phyloP scores from a whole-genome alignment of 2,329 filamentous ascomycete species.

The Botrytis squamosa region DNA sequence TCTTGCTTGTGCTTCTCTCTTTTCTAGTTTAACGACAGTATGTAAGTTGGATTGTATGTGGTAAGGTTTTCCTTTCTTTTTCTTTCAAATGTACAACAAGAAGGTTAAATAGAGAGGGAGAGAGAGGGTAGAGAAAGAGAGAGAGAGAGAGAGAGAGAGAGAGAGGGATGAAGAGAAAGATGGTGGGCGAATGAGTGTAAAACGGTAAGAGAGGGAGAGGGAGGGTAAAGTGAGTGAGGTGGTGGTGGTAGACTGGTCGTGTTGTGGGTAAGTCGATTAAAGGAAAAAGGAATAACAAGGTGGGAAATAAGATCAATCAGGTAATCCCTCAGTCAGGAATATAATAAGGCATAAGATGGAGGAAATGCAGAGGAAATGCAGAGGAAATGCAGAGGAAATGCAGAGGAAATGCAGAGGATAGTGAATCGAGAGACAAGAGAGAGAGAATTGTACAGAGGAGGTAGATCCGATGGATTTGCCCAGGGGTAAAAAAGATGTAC shows the following conservation, averaged over 20 bases:
- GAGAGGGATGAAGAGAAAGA: not conserved
- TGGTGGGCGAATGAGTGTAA: not conserved
- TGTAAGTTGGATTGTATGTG: conserved; percentile 20
- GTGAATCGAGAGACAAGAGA: not conserved
- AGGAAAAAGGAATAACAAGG: not conserved
- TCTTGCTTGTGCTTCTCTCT: not conserved
- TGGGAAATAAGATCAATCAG: not conserved
- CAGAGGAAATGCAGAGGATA: not conserved
- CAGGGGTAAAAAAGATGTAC: not conserved
- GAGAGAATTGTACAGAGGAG: not conserved
- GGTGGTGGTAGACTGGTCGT: not conserved
- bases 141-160: not conserved
- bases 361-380: not conserved
- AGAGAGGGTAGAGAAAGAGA: not conserved
- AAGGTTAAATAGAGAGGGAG: not conserved
- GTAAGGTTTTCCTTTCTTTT: not conserved
- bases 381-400: no score
- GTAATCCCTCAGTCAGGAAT: not conserved
- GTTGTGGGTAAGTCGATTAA: not conserved
- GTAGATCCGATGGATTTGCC: not conserved
- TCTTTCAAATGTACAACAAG: not conserved
- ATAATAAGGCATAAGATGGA: not conserved
- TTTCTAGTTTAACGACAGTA: conserved; percentile 15
- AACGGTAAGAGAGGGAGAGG: not conserved
- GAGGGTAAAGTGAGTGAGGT: not conserved